Conservation (phyloP, 2,329 filamentous ascomycete species). For the Xylariaceae sp. region DNA sequence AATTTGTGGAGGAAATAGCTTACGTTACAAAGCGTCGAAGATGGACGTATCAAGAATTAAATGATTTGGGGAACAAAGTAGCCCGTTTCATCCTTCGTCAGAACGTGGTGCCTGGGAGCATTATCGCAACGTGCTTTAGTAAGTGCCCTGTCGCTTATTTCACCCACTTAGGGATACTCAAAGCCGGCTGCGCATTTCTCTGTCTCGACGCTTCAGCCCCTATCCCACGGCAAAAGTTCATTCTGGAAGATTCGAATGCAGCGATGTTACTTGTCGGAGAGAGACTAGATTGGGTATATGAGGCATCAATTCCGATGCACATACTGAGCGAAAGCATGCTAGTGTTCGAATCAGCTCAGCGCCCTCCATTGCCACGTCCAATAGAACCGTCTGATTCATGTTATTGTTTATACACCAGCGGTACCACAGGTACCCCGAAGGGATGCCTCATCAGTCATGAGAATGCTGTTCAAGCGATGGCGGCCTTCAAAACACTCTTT, state of each 20-base stretch:
- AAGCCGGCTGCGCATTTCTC: constrained; percentile 81
- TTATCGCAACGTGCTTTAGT: constrained; percentile 80
- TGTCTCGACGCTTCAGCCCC: constrained; percentile 80
- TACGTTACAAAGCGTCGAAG: constrained; percentile 51
- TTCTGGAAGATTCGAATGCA: constrained; percentile 74
- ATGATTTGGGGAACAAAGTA: constrained; percentile 73
- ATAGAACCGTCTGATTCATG: constrained; percentile 63
- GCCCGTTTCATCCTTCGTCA: constrained; percentile 65
- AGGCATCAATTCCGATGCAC: constrained; percentile 43
- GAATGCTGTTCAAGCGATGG: constrained; percentile 87
- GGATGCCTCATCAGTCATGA: constrained; percentile 88
- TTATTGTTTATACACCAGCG: constrained; percentile 87
- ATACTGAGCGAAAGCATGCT: constrained; percentile 43
- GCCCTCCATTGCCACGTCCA: constrained; percentile 40
- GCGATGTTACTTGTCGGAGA: constrained; percentile 64
- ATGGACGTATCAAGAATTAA: constrained; percentile 79
- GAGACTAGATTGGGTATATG: constrained; percentile 40
- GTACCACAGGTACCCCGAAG: constrained; percentile 85
- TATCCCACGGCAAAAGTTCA: constrained; percentile 74
- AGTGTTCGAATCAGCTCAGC: constrained; percentile 8
- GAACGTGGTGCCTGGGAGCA: constrained; percentile 59
- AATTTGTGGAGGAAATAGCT: constrained; percentile 70
- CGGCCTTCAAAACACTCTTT: constrained; percentile 83
- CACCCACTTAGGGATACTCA: constrained; percentile 80
- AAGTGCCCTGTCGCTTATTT: constrained; percentile 87